Conservation (phyloP, 768 basidiomycete species). For the Podaxis rugospora region DNA sequence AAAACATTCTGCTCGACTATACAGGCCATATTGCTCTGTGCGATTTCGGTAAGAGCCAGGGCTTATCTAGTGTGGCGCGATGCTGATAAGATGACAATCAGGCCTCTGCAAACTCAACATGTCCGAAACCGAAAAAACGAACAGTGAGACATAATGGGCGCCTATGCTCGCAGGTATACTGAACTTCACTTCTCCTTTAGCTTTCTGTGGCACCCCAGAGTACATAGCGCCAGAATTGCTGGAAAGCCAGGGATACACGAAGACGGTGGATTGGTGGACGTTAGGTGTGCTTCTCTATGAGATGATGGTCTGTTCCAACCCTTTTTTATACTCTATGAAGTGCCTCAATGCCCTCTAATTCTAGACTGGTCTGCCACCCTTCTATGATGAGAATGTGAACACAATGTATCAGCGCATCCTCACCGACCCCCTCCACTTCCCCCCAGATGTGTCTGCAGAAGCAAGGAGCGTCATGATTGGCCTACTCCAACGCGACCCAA, state of each 20-base stretch:
- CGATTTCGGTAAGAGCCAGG: slow-evolving; percentile 68
- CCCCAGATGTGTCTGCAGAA: slow-evolving; percentile 81
- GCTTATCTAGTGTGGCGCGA: not conserved
- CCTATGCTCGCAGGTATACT: not conserved
- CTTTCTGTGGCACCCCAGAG: slow-evolving; percentile 98
- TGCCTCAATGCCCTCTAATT: not conserved
- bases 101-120: slow-evolving; percentile 95
- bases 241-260: slow-evolving; percentile 95
- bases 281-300: slow-evolving; percentile 94
- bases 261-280: slow-evolving; percentile 99
- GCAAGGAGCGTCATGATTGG: slow-evolving; percentile 87
- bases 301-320: slow-evolving; percentile 67
- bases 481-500: slow-evolving; percentile 84
- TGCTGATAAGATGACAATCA: slow-evolving; percentile 18
- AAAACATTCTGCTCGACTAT: slow-evolving; percentile 96
- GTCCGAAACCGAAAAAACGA: slow-evolving; percentile 96
- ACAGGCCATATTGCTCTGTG: slow-evolving; percentile 97
- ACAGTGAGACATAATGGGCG: slow-evolving; percentile 53
- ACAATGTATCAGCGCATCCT: slow-evolving; percentile 97
- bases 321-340: slow-evolving; percentile 7
- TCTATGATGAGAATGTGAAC: slow-evolving; percentile 99
- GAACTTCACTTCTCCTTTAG: slow-evolving; percentile 28
- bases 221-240: slow-evolving; percentile 98
- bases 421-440: slow-evolving; percentile 89
- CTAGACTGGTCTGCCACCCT: slow-evolving; percentile 93